A percentile compares a stretch with the other conserved stretches of the same genome.
These are phyloP conservation scores for Closterium sp. DNA, from an alignment of 139 green algal species.

Conservation along the genomic window DNA sequence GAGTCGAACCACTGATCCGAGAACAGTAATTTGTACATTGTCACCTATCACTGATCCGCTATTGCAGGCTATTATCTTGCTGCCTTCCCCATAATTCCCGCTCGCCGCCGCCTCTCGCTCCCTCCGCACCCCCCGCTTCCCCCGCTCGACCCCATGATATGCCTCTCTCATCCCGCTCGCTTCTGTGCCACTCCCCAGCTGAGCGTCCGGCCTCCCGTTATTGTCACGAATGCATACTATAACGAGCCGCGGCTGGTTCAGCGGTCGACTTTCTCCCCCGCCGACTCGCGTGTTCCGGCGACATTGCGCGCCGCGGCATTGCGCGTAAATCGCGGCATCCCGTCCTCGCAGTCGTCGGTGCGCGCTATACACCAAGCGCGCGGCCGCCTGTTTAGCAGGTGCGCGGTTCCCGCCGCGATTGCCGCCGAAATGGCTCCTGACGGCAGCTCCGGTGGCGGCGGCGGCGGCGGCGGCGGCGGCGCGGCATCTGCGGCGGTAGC, in stretches of 20 bases:
- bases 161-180: not conserved
- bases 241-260: not conserved
- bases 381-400: no score
- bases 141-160: not conserved
- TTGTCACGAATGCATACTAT: not conserved
- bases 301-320: not conserved
- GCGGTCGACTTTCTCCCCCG: not conserved
- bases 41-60: no score
- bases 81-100: no score
- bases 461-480: not conserved
- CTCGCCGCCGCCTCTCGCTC: not conserved
- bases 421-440: not conserved
- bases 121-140: not conserved
- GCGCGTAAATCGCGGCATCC: not conserved
- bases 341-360: not conserved
- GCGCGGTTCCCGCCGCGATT: not conserved
- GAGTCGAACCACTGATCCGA: not conserved
- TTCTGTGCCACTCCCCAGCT: not conserved
- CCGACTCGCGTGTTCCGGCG: not conserved
- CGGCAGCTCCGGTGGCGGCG: not conserved
- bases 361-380: not conserved
- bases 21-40: no score
- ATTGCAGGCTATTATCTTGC: no score
- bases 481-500: not conserved
- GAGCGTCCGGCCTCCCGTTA: not conserved